Evolutionary conservation across 2,329 filamentous ascomycete species (phyloP), one percentile per base, ranked within the genome.

Genomic region (Aspergillus fischeri): DNA sequence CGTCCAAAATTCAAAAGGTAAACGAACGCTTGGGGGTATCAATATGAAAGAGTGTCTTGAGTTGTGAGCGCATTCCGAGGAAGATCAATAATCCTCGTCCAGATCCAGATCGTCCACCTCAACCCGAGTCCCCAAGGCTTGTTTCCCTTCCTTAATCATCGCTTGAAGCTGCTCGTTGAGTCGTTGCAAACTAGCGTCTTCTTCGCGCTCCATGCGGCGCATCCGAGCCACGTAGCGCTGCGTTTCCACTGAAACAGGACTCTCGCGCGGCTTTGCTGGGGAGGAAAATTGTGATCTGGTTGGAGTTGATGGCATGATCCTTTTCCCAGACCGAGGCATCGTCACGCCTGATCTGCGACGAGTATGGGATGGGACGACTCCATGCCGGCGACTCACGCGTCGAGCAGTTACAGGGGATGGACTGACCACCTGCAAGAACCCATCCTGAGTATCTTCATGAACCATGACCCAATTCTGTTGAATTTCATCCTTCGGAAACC

Each of bases 71-170:
- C 7, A 24, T 10, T 21, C 41, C 17, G 4, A 48, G 45, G 28
- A 52, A 56, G 47, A 35, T 27, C 25, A 14, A 51, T 10, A 24
- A 53, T 63, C 72, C 52, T 75, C 68, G 24, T 70, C 73, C 67
- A 75, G 70, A 45, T 70, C 76, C 41, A 75, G 71, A 27, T 76
- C 75, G 42, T 84, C 81, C 47, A 91, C 81, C 68, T 90, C 86
- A 51, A 90, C 79, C 44, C 79, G 88, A 21, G 89, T 89, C 2
- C 88, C 92, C 20, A 99, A 76, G 1, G 94, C 94, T 72, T 94
- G 89, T 65, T 88, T 88, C 0, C 92, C 94, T 73, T 97, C 88
- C 1, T 87, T 82, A 54, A 99, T 95, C 89, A 99, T 91, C 35
- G 87, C 89, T 68, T 89, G 85, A 50, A 97, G 78, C 65, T 89